Base-by-base conservation (phyloP, 2,329 filamentous ascomycete genomes). In the Ilyonectria robusta region DNA sequence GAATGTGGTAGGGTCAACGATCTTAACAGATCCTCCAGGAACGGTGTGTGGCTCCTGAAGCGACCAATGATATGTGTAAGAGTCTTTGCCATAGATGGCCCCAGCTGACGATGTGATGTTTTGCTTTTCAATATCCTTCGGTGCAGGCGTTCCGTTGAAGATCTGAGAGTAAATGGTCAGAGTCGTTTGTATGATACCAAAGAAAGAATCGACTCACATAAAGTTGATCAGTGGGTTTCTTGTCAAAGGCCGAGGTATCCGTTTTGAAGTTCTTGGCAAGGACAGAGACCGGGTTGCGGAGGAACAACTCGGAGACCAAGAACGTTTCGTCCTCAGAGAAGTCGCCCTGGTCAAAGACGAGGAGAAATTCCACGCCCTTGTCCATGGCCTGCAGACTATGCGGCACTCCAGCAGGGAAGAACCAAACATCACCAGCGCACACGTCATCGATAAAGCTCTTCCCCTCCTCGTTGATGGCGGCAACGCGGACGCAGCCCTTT, bases 61-160 rank as follows among this genome's bases (percentile, higher is more conserved):
- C 37, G 58, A 61, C 58, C 58, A 61, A 35, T 61, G 58, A 26
- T 61, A 61, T n/a, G 58, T 61, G 48, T 61, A 61, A 4, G 58
- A 53, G 19, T 54, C 58, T 19, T 6, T 6, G 29, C 58, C 58
- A 31, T 11, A 9, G 26, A 61, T 9, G 26, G 48, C 13, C 10
- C 58, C 58, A 17, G 58, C 58, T 6, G 58, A 31, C 3, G 47
- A 53, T 19, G 58, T 61, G 11, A 61, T 26, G 29, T 61, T 61
- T 26, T 61, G 58, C 58, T 61, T 54, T 37, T 61, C 58, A 15
- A 61, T 61, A 33, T 61, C 58, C 48, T 54, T 61, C 13, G 58
- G 58, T 21, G 58, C 58, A 2, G 58, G 58, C 2, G 58, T 61
- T 54, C 58, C 58, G 37, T 61, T 61, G 48, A 61, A 61, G 5